A percentile compares a stretch with the other conserved stretches of the same genome.
phyloP scores from a whole-genome alignment of 2,329 filamentous ascomycete species.

The Annulohypoxylon truncatum region DNA sequence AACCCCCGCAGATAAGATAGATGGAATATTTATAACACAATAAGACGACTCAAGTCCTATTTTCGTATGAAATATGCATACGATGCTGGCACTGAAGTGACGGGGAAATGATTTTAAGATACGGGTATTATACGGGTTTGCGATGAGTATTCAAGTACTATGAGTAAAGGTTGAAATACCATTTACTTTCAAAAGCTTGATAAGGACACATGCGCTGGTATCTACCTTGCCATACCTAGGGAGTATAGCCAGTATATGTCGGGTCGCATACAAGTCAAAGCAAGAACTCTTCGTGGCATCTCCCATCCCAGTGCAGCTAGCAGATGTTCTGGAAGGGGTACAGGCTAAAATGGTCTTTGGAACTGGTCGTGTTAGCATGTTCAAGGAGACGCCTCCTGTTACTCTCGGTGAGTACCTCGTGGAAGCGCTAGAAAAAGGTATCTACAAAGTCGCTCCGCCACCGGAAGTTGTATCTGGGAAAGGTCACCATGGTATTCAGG shows the following conservation, averaged over 20 bases:
- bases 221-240: slow-evolving; percentile 36
- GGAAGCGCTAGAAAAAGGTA: slow-evolving; percentile 21
- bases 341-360: slow-evolving; percentile 22
- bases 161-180: too few species aligned
- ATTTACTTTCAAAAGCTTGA: too few species aligned
- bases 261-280: slow-evolving; percentile 32
- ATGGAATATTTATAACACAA: background rate
- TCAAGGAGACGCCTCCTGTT: slow-evolving; percentile 10
- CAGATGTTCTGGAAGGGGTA: slow-evolving; percentile 18
- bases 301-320: slow-evolving; percentile 19
- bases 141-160: too few species aligned
- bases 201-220: slow-evolving; percentile 28
- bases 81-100: too few species aligned
- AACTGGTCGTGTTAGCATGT: slow-evolving; percentile 2
- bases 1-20: slow-evolving; percentile 6
- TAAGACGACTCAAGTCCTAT: too few species aligned
- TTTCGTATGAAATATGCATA: too few species aligned
- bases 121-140: too few species aligned
- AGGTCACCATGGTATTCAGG: slow-evolving; percentile 29
- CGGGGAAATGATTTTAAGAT: too few species aligned
- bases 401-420: slow-evolving; percentile 28
- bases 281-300: slow-evolving; percentile 25
- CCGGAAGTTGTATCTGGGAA: slow-evolving; percentile 17
- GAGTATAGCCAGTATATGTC: slow-evolving; percentile 17
- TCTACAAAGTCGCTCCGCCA: slow-evolving; percentile 20